Conservation (phyloP, 225 moss, liverwort and hornwort species). For the Sphagnum contortum region DNA sequence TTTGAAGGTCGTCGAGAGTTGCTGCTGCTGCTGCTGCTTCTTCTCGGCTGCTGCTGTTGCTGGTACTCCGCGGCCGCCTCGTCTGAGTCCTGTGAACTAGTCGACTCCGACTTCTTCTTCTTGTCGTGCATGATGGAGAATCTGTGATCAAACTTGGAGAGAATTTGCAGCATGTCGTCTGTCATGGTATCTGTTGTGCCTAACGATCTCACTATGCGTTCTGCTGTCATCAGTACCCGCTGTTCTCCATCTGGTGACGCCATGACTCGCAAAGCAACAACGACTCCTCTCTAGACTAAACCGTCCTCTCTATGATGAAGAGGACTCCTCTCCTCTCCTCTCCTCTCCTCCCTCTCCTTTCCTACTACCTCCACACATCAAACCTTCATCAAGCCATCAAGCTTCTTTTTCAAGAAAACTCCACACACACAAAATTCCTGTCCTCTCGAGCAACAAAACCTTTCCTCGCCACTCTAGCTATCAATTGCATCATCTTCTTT, state of each 20-base stretch:
- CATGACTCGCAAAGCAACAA: slow-evolving; percentile 18
- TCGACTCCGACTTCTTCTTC: slow-evolving; percentile 42
- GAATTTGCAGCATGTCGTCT: slow-evolving; percentile 89
- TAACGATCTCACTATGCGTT: slow-evolving; percentile 82
- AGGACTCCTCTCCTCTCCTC: background rate
- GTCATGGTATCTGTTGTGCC: slow-evolving; percentile 91
- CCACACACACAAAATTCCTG: no score
- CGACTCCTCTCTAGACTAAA: no score
- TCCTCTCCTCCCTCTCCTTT: no score
- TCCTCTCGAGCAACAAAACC: no score
- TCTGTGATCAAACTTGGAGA: slow-evolving; percentile 89
- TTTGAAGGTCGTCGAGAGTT: slow-evolving; percentile 5
- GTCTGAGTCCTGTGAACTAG: slow-evolving; percentile 21
- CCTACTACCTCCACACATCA: no score
- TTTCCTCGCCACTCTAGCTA: no score
- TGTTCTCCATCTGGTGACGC: slow-evolving; percentile 86
- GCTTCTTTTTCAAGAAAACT: no score
- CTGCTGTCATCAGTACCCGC: slow-evolving; percentile 88
- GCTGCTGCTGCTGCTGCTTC: background rate
- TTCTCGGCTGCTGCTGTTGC: background rate
- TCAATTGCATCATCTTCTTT: no score
- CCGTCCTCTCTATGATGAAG: no score
- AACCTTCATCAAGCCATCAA: no score
- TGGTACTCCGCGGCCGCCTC: slow-evolving; percentile 2
- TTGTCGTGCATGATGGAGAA: slow-evolving; percentile 90